Conservation (phyloP, 345 rosid genomes). For the Gossypium thurberi region DNA sequence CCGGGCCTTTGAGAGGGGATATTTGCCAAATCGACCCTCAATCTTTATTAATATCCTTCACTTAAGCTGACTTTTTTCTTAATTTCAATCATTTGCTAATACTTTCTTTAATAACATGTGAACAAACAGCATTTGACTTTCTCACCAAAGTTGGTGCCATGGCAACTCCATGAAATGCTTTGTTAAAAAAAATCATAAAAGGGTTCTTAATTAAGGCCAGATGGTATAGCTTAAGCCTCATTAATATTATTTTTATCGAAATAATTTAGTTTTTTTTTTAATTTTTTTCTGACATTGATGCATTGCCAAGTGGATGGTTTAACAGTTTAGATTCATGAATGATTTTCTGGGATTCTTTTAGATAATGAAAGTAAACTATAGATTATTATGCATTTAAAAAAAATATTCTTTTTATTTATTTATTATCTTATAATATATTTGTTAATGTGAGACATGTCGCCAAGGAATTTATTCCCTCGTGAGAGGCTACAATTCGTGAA, state of each 20-base stretch:
- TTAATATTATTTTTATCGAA: background rate
- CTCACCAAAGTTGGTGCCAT: conserved; percentile 1
- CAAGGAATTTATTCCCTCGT: conserved; percentile 4
- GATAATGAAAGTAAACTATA: background rate
- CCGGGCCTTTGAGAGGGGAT: background rate
- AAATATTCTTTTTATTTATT: background rate
- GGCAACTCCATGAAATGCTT: background rate
- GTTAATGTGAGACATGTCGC: background rate
- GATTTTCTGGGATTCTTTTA: background rate
- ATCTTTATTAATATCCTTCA: background rate
- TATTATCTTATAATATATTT: background rate
- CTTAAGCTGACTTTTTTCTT: background rate
- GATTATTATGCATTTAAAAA: conserved; percentile 1
- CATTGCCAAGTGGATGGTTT: conserved; percentile 2
- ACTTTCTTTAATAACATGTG: background rate
- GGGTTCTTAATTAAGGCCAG: background rate
- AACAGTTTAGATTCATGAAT: conserved; percentile 4
- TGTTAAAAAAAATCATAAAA: background rate
- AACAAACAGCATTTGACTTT: conserved; percentile 8
- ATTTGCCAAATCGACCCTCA: background rate
- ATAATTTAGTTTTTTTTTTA: background rate
- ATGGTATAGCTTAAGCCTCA: background rate
- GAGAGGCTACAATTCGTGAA: background rate
- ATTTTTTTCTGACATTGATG: background rate
- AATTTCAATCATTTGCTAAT: background rate